These are phyloP conservation scores for Fusarium scirpi DNA, from an alignment of 2,329 filamentous ascomycete species.

Conservation along the genomic window DNA sequence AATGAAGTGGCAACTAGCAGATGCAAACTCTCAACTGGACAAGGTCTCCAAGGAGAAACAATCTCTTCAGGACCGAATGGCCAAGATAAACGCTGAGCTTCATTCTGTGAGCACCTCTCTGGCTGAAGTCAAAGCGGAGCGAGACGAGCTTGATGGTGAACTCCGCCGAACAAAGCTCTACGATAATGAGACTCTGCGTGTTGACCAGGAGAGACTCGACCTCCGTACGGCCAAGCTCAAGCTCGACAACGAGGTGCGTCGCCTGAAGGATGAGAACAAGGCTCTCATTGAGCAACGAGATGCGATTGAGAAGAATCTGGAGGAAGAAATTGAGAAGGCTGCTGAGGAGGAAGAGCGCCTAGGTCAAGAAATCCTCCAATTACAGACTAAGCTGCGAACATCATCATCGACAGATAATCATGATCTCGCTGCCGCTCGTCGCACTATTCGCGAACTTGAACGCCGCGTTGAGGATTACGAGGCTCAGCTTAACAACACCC, in stretches of 20 bases:
- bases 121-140: slow-evolving; percentile 71
- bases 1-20: slow-evolving; percentile 68
- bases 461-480: slow-evolving; percentile 68
- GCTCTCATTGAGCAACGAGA: slow-evolving; percentile 67
- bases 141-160: slow-evolving; percentile 74
- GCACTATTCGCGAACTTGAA: slow-evolving; percentile 75
- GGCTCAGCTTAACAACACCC: slow-evolving; percentile 55
- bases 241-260: slow-evolving; percentile 74
- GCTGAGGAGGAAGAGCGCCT: slow-evolving; percentile 74
- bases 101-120: slow-evolving; percentile 67
- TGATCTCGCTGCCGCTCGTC: slow-evolving; percentile 69
- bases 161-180: slow-evolving; percentile 66
- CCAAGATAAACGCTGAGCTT: slow-evolving; percentile 70
- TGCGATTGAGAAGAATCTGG: slow-evolving; percentile 71
- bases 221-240: slow-evolving; percentile 75
- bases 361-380: slow-evolving; percentile 64
- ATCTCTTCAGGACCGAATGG: slow-evolving; percentile 71
- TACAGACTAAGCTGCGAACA: slow-evolving; percentile 61
- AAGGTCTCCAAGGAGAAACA: slow-evolving; percentile 71
- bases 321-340: slow-evolving; percentile 74
- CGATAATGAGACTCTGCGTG: slow-evolving; percentile 68
- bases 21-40: slow-evolving; percentile 68
- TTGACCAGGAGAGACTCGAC: slow-evolving; percentile 77
- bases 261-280: slow-evolving; percentile 73
- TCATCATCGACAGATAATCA: slow-evolving; percentile 62